Conservation (phyloP, 306 rosid genomes). For the Castanopsis chinensis region DNA sequence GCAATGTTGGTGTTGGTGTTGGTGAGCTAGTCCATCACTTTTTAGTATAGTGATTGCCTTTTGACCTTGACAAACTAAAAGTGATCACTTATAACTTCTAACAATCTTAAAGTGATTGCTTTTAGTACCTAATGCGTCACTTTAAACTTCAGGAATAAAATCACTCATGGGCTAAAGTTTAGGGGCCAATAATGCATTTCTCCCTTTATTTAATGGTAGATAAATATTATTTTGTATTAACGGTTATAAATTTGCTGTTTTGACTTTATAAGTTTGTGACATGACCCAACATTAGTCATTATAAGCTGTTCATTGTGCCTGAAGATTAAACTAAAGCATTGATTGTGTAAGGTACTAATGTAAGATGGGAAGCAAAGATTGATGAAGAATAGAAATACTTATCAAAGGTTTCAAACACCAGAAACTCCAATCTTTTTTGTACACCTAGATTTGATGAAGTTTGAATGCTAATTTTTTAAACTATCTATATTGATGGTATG, state of each 20-base stretch:
- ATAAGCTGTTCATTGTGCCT: neutral
- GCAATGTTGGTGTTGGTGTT: no score
- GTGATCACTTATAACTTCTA: neutral
- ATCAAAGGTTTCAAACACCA: neutral
- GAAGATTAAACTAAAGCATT: neutral
- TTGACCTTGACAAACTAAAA: no score
- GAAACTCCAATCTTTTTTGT: neutral
- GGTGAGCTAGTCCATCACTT: no score
- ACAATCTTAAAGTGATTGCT: neutral
- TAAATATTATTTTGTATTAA: neutral
- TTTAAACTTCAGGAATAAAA: no score
- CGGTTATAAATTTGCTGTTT: neutral
- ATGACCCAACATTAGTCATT: neutral
- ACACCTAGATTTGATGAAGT: neutral
- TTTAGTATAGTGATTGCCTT: no score
- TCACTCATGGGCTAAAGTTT: no score
- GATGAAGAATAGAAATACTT: neutral
- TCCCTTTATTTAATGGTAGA: neutral
- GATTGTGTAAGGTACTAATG: neutral
- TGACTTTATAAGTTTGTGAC: neutral
- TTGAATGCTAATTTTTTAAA: neutral
- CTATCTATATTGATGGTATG: neutral
- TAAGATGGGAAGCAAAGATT: neutral
- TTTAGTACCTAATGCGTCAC: neutral
- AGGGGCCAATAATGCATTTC: no score